phyloP scores from a whole-genome alignment of 352 stramenopile species.

The Phytopythium ostracodes region DNA sequence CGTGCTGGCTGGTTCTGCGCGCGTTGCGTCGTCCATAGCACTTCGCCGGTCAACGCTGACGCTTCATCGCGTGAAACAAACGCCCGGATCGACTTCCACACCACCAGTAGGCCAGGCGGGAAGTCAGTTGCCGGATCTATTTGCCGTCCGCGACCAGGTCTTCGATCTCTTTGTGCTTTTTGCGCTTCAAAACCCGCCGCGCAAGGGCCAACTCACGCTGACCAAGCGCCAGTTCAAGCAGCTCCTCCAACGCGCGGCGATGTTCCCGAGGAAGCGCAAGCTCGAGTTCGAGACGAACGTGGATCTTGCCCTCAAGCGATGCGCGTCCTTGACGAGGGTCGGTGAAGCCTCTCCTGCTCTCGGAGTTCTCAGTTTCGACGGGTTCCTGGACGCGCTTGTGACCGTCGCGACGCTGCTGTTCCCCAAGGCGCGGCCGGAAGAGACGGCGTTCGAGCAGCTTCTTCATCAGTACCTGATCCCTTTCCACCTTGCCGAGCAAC shows the following conservation, averaged over 20 bases:
- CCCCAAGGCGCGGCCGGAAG: slow-evolving; percentile 24
- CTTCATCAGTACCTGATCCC: slow-evolving; percentile 32
- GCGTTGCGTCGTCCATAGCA: slow-evolving; percentile 12
- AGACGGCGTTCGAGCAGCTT: slow-evolving; percentile 35
- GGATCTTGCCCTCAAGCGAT: slow-evolving; percentile 29
- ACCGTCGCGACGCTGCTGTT: slow-evolving; percentile 43
- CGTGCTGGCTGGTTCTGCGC: slow-evolving; percentile 5
- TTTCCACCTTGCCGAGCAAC: slow-evolving; percentile 27
- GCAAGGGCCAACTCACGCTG: slow-evolving; percentile 31
- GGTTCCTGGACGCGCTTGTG: slow-evolving; percentile 59
- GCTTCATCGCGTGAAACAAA: slow-evolving; percentile 12
- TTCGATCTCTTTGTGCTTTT: slow-evolving; percentile 65
- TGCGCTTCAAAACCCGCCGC: slow-evolving; percentile 48
- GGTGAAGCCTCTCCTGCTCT: slow-evolving; percentile 14
- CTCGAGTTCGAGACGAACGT: slow-evolving; percentile 41
- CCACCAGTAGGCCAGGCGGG: too few species aligned
- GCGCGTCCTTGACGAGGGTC: slow-evolving; percentile 9
- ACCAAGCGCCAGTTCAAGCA: slow-evolving; percentile 70
- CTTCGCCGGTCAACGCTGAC: slow-evolving; percentile 12
- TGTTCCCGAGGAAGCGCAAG: slow-evolving; percentile 29
- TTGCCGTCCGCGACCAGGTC: slow-evolving; percentile 54
- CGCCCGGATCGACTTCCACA: not conserved
- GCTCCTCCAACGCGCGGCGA: slow-evolving; percentile 31
- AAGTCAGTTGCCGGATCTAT: slow-evolving; percentile 22
- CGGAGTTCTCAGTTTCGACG: slow-evolving; percentile 29